These are phyloP conservation scores for Martensiomyces pterosporus DNA, from an alignment of 192 early-diverging fungal genomes.

Conservation along the genomic window DNA sequence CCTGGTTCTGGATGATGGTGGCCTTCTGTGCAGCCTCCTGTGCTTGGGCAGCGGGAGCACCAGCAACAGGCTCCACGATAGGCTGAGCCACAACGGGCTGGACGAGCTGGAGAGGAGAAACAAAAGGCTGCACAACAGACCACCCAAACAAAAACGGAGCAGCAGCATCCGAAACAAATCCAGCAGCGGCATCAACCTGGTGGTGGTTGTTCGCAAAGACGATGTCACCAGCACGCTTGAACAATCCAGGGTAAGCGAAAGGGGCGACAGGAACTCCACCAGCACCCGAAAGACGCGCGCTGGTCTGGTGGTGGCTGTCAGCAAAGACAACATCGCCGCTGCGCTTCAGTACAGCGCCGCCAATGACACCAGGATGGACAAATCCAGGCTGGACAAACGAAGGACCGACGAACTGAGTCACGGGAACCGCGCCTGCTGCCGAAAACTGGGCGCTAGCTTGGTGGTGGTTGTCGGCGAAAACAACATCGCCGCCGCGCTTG, in stretches of 20 bases:
- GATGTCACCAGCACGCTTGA: conserved; percentile 34
- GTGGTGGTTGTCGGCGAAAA: conserved; percentile 48
- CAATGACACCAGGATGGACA: not conserved
- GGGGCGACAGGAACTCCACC: not conserved
- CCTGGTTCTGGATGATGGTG: conserved; percentile 41
- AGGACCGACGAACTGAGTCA: conserved; percentile 10
- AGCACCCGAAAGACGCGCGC: too few relatives aligned
- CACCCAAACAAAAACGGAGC: not conserved
- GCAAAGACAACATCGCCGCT: conserved; percentile 4
- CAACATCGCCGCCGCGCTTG: conserved; percentile 34
- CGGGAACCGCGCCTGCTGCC: too few relatives aligned
- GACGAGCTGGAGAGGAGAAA: conserved; percentile 3
- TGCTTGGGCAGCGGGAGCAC: not conserved
- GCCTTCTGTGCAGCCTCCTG: conserved; percentile 14
- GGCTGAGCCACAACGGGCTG: conserved; percentile 8
- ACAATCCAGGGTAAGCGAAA: too few relatives aligned
- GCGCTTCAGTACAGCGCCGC: not conserved
- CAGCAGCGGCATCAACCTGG: not conserved
- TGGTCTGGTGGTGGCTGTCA: conserved; percentile 5
- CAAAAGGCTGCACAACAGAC: not conserved
- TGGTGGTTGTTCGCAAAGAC: conserved; percentile 36
- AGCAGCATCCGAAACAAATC: not conserved
- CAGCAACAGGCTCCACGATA: not conserved
- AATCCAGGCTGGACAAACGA: conserved; percentile 7
- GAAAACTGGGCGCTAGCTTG: conserved; percentile 11